Evolutionary conservation across 768 basidiomycete genomes (phyloP).

Genomic region (Naganishia vishniacii): DNA sequence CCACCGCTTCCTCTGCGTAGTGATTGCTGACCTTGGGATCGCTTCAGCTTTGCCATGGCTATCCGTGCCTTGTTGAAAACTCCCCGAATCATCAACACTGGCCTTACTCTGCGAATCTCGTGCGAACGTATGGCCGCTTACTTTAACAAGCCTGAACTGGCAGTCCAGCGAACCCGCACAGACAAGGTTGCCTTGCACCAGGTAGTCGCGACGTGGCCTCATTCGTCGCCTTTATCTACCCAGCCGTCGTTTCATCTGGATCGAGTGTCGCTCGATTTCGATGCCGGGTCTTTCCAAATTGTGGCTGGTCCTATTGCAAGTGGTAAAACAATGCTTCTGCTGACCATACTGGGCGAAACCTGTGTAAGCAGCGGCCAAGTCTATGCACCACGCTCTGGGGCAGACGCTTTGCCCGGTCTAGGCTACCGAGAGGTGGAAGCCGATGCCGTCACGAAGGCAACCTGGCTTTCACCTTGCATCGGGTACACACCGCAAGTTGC

Average conservation of each 20-base stretch:
- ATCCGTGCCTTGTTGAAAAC: not conserved
- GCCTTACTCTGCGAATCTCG: not conserved
- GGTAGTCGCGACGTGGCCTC: not conserved
- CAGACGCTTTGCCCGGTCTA: constrained; percentile 47
- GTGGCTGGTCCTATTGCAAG: constrained; percentile 70
- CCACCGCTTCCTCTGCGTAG: not conserved
- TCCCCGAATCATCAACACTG: not conserved
- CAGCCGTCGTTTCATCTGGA: not conserved
- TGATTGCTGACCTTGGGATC: not conserved
- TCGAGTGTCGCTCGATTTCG: not conserved
- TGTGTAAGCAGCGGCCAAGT: constrained; percentile 53
- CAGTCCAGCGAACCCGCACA: not conserved
- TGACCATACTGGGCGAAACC: constrained; percentile 49
- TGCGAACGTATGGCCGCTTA: not conserved
- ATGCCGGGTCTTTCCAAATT: constrained; percentile 39
- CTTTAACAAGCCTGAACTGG: not conserved
- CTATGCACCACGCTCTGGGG: constrained; percentile 61
- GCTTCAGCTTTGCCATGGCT: not conserved
- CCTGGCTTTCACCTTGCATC: constrained; percentile 45
- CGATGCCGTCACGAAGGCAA: constrained; percentile 61
- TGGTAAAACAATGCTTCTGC: constrained; percentile 74
- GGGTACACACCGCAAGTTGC: constrained; percentile 37
- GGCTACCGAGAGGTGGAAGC: constrained; percentile 55
- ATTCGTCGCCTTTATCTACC: not conserved
- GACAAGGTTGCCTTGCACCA: not conserved